phyloP scores from a whole-genome alignment of 179 eudicot genomes.

The Beta lomatogona region DNA sequence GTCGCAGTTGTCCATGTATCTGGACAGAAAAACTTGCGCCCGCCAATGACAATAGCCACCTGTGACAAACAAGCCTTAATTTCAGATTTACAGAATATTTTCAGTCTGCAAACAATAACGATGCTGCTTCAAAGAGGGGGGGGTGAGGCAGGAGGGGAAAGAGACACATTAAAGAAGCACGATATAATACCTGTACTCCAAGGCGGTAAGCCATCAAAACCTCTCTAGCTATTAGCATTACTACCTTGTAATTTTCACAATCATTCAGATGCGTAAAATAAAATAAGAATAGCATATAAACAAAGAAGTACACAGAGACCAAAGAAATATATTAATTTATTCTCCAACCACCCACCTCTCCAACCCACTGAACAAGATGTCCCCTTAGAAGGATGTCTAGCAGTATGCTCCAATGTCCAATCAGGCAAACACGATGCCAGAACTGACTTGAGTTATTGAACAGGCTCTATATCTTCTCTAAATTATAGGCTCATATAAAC shows the following conservation, averaged over 20 bases:
- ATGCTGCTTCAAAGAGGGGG: not conserved
- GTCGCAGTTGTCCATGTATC: conserved; percentile 88
- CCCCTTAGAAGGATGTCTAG: not conserved
- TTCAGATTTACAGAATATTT: not conserved
- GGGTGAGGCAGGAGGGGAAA: not conserved
- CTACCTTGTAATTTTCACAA: conserved; percentile 51
- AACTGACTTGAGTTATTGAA: not conserved
- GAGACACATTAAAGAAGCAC: not conserved
- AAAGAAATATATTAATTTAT: not conserved
- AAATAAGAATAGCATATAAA: conserved; percentile 10
- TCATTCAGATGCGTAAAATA: conserved; percentile 2
- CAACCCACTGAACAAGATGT: not conserved
- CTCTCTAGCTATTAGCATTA: conserved; percentile 88
- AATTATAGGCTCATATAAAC: not conserved
- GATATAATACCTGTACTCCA: conserved; percentile 79
- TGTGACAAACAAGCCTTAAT: conserved; percentile 22
- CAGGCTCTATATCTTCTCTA: conserved; percentile 9
- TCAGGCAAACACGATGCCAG: not conserved
- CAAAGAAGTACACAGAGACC: not conserved
- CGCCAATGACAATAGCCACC: conserved; percentile 97
- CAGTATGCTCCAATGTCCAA: not conserved
- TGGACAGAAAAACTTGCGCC: conserved; percentile 95
- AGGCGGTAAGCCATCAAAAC: conserved; percentile 71
- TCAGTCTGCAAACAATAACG: not conserved
- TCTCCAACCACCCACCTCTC: not conserved